phyloP scores from a whole-genome alignment of 2,329 filamentous ascomycete species.

The Cladophialophora immunda region DNA sequence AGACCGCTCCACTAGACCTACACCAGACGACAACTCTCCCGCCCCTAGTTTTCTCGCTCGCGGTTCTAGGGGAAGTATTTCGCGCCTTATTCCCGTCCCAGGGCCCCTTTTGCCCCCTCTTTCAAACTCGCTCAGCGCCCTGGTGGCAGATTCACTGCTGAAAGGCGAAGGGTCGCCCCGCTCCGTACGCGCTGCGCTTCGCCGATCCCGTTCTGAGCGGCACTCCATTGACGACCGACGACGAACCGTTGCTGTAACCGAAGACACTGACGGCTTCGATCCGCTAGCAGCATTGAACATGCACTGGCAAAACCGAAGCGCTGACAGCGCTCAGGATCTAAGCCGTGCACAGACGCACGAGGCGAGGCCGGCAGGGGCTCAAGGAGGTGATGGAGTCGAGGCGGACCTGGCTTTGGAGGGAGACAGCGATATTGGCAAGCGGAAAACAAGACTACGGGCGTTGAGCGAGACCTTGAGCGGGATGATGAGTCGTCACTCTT shows the following conservation, averaged over 20 bases:
- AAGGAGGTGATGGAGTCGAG: conserved; percentile 16
- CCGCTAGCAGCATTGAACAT: conserved; percentile 20
- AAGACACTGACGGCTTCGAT: conserved; percentile 22
- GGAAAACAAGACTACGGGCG: conserved; percentile 27
- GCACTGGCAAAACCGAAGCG: conserved; percentile 16
- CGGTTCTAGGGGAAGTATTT: conserved; percentile 50
- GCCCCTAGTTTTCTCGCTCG: conserved; percentile 44
- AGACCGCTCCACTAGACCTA: conserved; percentile 25
- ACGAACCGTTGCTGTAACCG: conserved; percentile 19
- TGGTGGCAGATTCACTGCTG: conserved; percentile 72
- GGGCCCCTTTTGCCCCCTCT: conserved; percentile 68
- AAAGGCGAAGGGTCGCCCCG: conserved; percentile 57
- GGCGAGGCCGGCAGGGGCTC: background rate
- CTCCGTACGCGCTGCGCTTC: conserved; percentile 31
- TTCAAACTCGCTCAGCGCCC: conserved; percentile 67
- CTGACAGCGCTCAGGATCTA: conserved; percentile 20
- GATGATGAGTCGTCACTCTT: conserved; percentile 25
- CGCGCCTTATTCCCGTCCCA: conserved; percentile 63
- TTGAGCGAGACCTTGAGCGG: conserved; percentile 34
- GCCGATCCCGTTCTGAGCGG: conserved; percentile 33
- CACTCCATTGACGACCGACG: conserved; percentile 28
- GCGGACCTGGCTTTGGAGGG: background rate
- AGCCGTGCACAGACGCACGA: conserved; percentile 31
- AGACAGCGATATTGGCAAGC: background rate
- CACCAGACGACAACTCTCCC: conserved; percentile 37